Base-by-base conservation (phyloP, 2,329 filamentous ascomycete genomes). In the Chaetoscypha palmicola region DNA sequence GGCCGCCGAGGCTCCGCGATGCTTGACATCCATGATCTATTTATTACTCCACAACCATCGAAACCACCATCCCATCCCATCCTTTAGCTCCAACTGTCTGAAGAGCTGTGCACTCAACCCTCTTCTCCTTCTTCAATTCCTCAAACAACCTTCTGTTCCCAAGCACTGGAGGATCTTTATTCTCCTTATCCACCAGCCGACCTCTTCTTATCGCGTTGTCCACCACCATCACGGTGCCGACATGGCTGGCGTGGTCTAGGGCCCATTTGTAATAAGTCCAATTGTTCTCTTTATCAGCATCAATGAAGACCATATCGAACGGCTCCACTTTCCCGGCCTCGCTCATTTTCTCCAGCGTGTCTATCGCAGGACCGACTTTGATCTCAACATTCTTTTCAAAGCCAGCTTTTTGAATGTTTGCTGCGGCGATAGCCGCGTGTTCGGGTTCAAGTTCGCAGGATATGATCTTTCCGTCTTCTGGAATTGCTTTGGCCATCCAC, bases 261-360 rank as follows among this genome's bases (percentile, higher is more conserved):
- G 55, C 19, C 10, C 48, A 50, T 2, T 61, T 54, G 32, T 75
- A 62, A 54, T 76, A 76, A 3, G 49, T 53, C 0, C 66, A 63
- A 58, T 76, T 75, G 10, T 68, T 70, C 0, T 65, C 60, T 59
- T 76, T 76, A 47, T 76, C 64, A 16, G 72, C 72, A 49, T 76
- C 73, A 48, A 76, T 65, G 56, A 76, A 76, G 53, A 75, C 64
- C 39, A 75, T 55, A 58, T 76, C 73, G 52, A 72, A 76, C 5
- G 71, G 68, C 50, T 67, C 60, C n/a, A 63, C 50, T 2, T 66
- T 66, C 26, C 58, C 45, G 5, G 38, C 17, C 45, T 37, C 28
- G 11, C 28, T 32, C 48, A 55, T 47, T 23, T 24, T 19, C 20
- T 39, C 38, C 2, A 55, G 23, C 67, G 65, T 68, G 43, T 69